phyloP scores from a whole-genome alignment of 768 basidiomycete species.

The Termitomyces sp. region DNA sequence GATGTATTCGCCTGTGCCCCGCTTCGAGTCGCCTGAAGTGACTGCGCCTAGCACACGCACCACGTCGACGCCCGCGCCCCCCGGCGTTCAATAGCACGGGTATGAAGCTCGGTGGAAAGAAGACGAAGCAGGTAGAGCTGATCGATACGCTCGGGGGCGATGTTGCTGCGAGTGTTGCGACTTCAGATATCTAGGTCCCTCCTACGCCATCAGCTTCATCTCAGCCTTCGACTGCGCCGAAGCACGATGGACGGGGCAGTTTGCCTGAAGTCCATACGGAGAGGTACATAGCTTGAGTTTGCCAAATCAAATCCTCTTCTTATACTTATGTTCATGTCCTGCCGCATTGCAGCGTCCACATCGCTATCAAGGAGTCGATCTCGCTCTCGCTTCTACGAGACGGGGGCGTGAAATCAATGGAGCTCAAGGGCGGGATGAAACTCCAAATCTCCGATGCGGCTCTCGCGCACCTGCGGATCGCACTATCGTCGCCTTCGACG shows the following conservation, averaged over 20 bases:
- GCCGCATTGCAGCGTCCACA: slow-evolving; percentile 69
- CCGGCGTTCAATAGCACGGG: slow-evolving; percentile 92
- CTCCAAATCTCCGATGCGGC: slow-evolving; percentile 77
- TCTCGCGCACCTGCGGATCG: slow-evolving; percentile 68
- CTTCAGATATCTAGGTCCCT: slow-evolving; percentile 46
- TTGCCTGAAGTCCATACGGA: slow-evolving; percentile 74
- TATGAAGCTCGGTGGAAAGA: slow-evolving; percentile 96
- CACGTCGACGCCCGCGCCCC: slow-evolving; percentile 46
- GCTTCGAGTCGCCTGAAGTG: slow-evolving; percentile 64
- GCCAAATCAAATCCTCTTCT: no score
- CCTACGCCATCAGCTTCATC: slow-evolving; percentile 42
- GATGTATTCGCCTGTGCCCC: slow-evolving; percentile 69
- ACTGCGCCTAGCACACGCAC: slow-evolving; percentile 36
- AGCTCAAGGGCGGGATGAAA: slow-evolving; percentile 94
- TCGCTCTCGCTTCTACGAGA: slow-evolving; percentile 82
- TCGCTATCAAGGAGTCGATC: slow-evolving; percentile 80
- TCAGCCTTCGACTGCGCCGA: slow-evolving; percentile 33
- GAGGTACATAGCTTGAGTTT: no score
- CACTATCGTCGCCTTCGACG: slow-evolving; percentile 51
- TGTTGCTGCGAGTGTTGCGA: slow-evolving; percentile 45
- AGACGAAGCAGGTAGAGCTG: slow-evolving; percentile 84
- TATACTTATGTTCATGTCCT: neutral
- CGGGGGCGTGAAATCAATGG: slow-evolving; percentile 86
- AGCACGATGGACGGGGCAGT: slow-evolving; percentile 53
- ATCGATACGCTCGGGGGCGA: slow-evolving; percentile 86